Base-by-base conservation (phyloP, 2,329 filamentous ascomycete species). In the Aurifilum marmelostoma region DNA sequence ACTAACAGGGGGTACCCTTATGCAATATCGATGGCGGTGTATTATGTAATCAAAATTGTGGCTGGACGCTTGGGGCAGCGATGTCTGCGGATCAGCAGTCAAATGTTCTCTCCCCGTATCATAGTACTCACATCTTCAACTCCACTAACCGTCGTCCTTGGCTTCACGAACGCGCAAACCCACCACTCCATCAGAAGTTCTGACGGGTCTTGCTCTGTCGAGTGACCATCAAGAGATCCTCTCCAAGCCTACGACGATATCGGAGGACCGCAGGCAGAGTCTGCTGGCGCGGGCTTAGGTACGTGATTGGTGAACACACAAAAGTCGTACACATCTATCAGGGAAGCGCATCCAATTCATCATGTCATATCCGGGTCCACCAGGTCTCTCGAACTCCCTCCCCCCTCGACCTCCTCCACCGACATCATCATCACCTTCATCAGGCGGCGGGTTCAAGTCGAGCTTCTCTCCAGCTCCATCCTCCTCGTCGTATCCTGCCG, bases 331-430 rank as follows among this genome's bases (percentile, higher is more conserved):
- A 75, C 72, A 75, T 72, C 71, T 71, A 75, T 72, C 56, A 63
- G 65, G 69, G 74, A 76, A 75, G 75, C 77, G 74, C 77, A 78
- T 81, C 85, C 78, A 81, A 82, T 89, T 89, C 87, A 89, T 89
- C 87, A 95, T 95, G 92, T 91, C 92, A 82, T 93, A 93, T 87
- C 91, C 92, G 82, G 91, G 90, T 78, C 91, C 91, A 91, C 91
- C 92, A 93, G 92, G 92, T 88, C 83, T 88, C 80, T 79, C 84
- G 79, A 76, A 88, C 59, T 92, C 91, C 74, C 90, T 97, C 52
- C 93, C 93, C 73, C 89, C 92, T 72, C 90, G 92, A 74, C 93
- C 92, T 71, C 92, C 92, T 56, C 87, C 89, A 65, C 83, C 89
- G 72, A 81, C 80, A 72, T 43, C 75, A 79, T 87, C 89, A 65